phyloP scores from a whole-genome alignment of 1,284 basidiomycete species.

The Heterobasidion parviporum region DNA sequence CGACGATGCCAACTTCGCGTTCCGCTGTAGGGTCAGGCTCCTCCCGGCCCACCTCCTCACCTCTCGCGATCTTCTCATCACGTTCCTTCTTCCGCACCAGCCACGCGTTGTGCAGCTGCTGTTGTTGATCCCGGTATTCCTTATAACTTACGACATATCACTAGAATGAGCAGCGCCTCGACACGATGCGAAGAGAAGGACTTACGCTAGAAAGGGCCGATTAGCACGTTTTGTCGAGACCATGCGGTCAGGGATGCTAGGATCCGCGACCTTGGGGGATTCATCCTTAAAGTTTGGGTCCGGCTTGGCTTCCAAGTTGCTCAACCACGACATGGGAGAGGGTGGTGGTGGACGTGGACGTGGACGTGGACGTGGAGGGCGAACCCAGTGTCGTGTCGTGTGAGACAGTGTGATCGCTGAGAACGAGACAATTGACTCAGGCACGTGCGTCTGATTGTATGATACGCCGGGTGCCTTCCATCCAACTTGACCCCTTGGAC shows the following conservation, averaged over 20 bases:
- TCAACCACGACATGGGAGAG: constrained; percentile 43
- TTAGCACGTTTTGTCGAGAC: constrained; percentile 75
- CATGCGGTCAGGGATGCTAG: constrained; percentile 48
- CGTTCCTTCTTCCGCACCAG: constrained; percentile 60
- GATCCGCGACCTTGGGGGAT: constrained; percentile 44
- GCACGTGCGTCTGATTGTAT: too few species aligned
- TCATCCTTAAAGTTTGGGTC: constrained; percentile 23
- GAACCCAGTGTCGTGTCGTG: neutral
- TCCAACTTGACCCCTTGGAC: too few species aligned
- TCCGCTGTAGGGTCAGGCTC: constrained; percentile 65
- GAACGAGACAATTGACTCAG: too few species aligned
- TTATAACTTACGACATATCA: constrained; percentile 42
- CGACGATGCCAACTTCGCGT: constrained; percentile 54
- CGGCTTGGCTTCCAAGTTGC: constrained; percentile 36
- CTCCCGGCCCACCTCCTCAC: constrained; percentile 63
- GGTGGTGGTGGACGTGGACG: neutral
- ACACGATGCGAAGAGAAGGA: constrained; percentile 12
- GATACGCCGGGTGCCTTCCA: too few species aligned
- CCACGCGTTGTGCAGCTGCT: constrained; percentile 58
- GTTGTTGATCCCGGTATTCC: constrained; percentile 56
- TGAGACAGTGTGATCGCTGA: too few species aligned
- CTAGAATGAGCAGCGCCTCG: neutral
- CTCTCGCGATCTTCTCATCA: constrained; percentile 63
- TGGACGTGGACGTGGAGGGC: neutral
- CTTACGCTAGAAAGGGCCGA: constrained; percentile 73